phyloP scores from a whole-genome alignment of 805 yeast species.

The Metschnikowia koreensis region DNA sequence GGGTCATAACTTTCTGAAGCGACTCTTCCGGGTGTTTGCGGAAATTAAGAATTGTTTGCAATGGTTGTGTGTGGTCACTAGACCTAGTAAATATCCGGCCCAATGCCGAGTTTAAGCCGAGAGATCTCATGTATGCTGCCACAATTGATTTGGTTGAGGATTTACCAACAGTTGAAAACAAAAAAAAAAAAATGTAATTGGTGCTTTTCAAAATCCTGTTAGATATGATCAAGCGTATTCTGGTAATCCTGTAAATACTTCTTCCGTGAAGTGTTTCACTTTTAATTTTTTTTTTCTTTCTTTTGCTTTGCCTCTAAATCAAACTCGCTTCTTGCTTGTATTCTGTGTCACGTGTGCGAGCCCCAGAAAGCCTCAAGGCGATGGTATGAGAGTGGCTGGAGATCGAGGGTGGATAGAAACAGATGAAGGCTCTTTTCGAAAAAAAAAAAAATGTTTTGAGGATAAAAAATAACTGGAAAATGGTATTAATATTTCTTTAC shows the following conservation, averaged over 20 bases:
- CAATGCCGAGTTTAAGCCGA: constrained; percentile 38
- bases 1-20: constrained; percentile 49
- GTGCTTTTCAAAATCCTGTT: background rate
- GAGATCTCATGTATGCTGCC: constrained; percentile 37
- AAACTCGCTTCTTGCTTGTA: constrained; percentile 1
- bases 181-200: background rate
- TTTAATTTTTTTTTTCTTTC: no score
- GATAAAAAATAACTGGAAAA: no score
- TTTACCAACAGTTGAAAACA: background rate
- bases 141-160: constrained; percentile 16
- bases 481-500: no score
- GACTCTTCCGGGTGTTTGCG: constrained; percentile 44
- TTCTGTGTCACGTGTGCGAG: constrained; percentile 10
- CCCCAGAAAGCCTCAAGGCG: background rate
- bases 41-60: constrained; percentile 56
- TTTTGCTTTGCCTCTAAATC: background rate
- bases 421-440: no score
- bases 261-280: no score
- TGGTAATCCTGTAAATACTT: background rate
- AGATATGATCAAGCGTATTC: background rate
- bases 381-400: background rate
- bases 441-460: no score
- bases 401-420: background rate
- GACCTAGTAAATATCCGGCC: constrained; percentile 36
- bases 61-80: constrained; percentile 26